Base-by-base conservation (phyloP, 2,329 filamentous ascomycete species). In the Fusarium verrucosum region DNA sequence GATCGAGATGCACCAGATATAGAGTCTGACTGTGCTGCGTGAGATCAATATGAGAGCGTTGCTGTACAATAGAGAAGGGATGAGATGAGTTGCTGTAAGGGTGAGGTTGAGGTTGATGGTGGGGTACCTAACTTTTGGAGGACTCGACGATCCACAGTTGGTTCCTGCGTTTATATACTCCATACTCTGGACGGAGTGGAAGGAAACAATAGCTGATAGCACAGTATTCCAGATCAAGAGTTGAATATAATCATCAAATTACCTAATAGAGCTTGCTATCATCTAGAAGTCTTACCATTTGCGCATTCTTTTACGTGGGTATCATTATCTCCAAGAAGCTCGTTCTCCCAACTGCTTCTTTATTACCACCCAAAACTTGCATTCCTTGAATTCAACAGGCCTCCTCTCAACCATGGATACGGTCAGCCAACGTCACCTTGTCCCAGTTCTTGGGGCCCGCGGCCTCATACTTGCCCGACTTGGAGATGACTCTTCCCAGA, bases 401-500 rank as follows among this genome's bases (percentile, higher is more conserved):
- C 14, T 36, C 33, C 16, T 14, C 43, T 58, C 44, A 74, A n/a
- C 72, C 70, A 37, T 70, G 71, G 17, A 74, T 66, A 26, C 72
- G 66, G 45, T 75, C 74, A 14, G 67, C 65, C 41, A 77, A 42
- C 9, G 70, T 75, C 37, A 73, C 75, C 55, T 74, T 77, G 46
- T 86, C 80, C 83, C 84, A 87, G 44, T 79, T 75, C 10, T 68
- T 63, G 4, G 85, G 86, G 0, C 87, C 87, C 3, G 79, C 78
- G 0, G 83, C 81, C 71, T 96, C 92, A 75, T 92, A 97, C 52
- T 84, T 78, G 59, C 88, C 91, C 25, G 82, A 86, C 77, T 90
- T 92, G 45, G 92, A 92, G 64, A 98, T 80, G n/a, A 94, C 91
- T 5, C 91, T 92, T 1, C 92, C 95, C 22, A 99, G 81, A 0